Evolutionary conservation across 2,329 filamentous ascomycete species (phyloP), one percentile per base, ranked within the genome.

Genomic region (Aspergillus versicolor): DNA sequence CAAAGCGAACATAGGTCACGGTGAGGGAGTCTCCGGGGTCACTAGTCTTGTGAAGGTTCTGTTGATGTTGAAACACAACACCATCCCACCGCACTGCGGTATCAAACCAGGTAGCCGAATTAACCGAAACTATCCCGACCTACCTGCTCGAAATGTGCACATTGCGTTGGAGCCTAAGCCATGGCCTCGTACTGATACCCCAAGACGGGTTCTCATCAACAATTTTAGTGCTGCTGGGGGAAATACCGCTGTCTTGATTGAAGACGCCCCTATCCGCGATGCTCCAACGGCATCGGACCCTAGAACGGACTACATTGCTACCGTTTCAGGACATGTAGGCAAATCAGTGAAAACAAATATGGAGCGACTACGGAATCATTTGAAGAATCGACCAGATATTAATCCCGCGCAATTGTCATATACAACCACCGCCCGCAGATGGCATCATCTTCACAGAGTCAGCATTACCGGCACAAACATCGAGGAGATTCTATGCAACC

Each of bases 191-290:
- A 42, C 19, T 4, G 42, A 52, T 21, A 32, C 12, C 15, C n/a
- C 32, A 3, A 21, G 62, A n/a, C 64, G 66, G n/a, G 74, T 78
- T 0, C 70, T 78, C 21, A 71, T 88, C 60, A 90, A 90, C 75
- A 89, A 88, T 70, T 90, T 89, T 66, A 82, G 82, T 60, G 88
- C 88, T 1, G 85, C 87, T 27, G 88, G 88, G 52, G 88, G 88
- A 7, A 91, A 91, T 72, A 89, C 87, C 1, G 83, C 85, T 9
- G 68, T 90, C 30, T 70, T 90, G 7, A 65, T 90, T 2, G 84
- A 89, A 65, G 87, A 89, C 58, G 82, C 78, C 0, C 84, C 84
- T 5, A 50, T 68, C 70, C 55, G 64, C 56, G 67, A 65, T 7
- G 34, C 57, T 61, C 3, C 3, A 4, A 7, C 53, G 62, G 3